Percentiles rank a stretch among this genome's conserved stretches.
Evolutionary conservation across 768 basidiomycete genomes (phyloP).

Genomic region (Trametes meyenii): DNA sequence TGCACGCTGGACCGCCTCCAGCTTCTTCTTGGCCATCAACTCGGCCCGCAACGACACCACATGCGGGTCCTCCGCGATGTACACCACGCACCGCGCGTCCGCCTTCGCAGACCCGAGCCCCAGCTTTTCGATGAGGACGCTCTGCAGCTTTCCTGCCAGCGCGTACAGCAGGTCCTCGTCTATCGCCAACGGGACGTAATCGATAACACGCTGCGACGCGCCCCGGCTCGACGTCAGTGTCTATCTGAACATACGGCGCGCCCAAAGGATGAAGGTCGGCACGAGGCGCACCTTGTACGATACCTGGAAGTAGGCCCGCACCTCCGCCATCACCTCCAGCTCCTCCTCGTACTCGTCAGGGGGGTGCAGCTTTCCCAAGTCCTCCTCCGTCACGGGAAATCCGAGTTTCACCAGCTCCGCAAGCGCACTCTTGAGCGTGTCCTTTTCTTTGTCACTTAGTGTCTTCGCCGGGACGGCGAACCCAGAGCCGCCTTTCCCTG

Average conservation of each 20-base stretch:
- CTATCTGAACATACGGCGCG: neutral
- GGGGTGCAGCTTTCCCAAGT: conserved; percentile 52
- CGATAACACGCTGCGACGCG: conserved; percentile 49
- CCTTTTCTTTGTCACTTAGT: conserved; percentile 5
- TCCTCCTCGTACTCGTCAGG: conserved; percentile 57
- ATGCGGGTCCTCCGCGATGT: conserved; percentile 50
- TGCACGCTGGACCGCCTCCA: conserved; percentile 45
- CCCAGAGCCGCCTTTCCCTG: neutral
- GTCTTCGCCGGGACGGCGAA: neutral
- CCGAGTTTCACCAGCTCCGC: conserved; percentile 44
- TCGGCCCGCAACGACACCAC: conserved; percentile 39
- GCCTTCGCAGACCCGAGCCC: conserved; percentile 39
- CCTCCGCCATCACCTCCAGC: conserved; percentile 67
- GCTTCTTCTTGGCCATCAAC: conserved; percentile 37
- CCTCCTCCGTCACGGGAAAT: conserved; percentile 40
- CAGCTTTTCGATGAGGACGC: conserved; percentile 40
- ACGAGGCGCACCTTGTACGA: conserved; percentile 46
- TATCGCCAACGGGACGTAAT: conserved; percentile 58
- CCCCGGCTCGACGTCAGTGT: neutral
- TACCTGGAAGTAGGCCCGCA: conserved; percentile 68
- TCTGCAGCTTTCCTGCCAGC: conserved; percentile 36
- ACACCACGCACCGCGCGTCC: conserved; percentile 40
- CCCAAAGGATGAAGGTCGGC: neutral
- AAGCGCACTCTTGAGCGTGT: conserved; percentile 39
- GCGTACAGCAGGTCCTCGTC: conserved; percentile 47